A percentile compares a stretch with the other conserved stretches of the same genome.
These are phyloP conservation scores for Cordyceps javanica DNA, from an alignment of 2,329 filamentous ascomycete genomes.

Conservation along the genomic window DNA sequence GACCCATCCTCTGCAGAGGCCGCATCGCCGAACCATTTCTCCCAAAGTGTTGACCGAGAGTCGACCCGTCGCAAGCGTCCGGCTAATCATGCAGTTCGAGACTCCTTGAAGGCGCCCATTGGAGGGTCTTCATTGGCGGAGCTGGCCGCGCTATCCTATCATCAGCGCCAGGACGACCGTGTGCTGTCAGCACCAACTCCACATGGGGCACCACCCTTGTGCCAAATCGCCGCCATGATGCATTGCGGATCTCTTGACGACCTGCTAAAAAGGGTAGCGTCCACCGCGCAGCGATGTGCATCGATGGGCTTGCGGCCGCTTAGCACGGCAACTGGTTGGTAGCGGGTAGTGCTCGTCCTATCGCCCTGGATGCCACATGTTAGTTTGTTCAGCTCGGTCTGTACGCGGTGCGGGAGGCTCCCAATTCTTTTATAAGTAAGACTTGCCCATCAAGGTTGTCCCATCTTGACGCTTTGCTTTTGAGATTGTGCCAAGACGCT, in stretches of 20 bases:
- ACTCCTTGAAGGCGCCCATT: neutral
- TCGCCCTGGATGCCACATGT: neutral
- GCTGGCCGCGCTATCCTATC: slow-evolving; percentile 5
- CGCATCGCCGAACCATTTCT: neutral
- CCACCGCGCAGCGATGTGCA: slow-evolving; percentile 1
- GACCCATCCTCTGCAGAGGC: neutral
- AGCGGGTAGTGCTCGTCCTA: neutral
- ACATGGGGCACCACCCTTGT: slow-evolving; percentile 1
- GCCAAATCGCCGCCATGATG: slow-evolving; percentile 15
- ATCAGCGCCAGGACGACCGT: neutral
- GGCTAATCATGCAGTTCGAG: neutral
- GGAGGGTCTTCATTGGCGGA: neutral
- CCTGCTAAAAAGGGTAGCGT: slow-evolving; percentile 17
- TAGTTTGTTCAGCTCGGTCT: neutral
- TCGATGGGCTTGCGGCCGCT: neutral
- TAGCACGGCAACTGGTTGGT: neutral
- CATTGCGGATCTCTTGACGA: slow-evolving; percentile 15
- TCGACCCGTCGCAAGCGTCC: neutral
- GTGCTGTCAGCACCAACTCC: slow-evolving; percentile 8
- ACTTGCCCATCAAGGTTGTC: slow-evolving; percentile 13
- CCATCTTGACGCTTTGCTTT: neutral
- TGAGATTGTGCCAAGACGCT: slow-evolving; percentile 9
- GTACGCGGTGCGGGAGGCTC: neutral
- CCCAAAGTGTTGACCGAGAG: slow-evolving; percentile 5
- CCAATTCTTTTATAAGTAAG: neutral